A percentile compares a stretch with the other conserved stretches of the same genome.
Conservation (phyloP, 2,329 filamentous ascomycete genomes). For the Beauveria caledonica region DNA sequence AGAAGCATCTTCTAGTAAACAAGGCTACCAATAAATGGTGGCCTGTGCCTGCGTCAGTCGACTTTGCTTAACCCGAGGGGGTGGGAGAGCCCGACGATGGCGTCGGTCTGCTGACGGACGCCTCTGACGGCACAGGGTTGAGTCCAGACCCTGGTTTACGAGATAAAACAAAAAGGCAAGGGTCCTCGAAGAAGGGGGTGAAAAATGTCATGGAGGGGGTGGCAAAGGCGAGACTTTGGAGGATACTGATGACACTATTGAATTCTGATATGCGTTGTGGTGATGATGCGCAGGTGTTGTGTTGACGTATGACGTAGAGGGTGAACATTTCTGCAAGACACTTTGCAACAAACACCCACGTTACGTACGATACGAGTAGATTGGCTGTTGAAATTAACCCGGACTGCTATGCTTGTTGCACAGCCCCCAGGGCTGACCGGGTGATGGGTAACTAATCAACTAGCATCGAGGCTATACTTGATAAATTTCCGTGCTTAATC, state of each 20-base stretch:
- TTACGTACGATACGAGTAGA: too few species aligned
- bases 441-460: too few species aligned
- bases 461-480: too few species aligned
- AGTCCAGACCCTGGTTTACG: neutral
- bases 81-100: neutral
- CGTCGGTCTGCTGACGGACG: neutral
- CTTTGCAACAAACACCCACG: neutral
- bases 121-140: neutral
- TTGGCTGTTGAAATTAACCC: too few species aligned
- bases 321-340: neutral
- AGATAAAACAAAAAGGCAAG: neutral
- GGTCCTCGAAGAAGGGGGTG: neutral
- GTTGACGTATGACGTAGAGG: neutral
- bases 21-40: neutral
- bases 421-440: too few species aligned
- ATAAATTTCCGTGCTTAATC: too few species aligned
- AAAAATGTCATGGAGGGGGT: neutral
- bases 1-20: too few species aligned
- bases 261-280: neutral
- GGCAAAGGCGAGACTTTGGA: neutral
- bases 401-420: neutral
- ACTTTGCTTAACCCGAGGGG: too few species aligned
- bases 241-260: neutral
- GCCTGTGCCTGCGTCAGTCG: conserved; percentile 4
- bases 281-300: neutral